Conservation (phyloP, 2,329 filamentous ascomycete genomes). For the Colletotrichum sp. region DNA sequence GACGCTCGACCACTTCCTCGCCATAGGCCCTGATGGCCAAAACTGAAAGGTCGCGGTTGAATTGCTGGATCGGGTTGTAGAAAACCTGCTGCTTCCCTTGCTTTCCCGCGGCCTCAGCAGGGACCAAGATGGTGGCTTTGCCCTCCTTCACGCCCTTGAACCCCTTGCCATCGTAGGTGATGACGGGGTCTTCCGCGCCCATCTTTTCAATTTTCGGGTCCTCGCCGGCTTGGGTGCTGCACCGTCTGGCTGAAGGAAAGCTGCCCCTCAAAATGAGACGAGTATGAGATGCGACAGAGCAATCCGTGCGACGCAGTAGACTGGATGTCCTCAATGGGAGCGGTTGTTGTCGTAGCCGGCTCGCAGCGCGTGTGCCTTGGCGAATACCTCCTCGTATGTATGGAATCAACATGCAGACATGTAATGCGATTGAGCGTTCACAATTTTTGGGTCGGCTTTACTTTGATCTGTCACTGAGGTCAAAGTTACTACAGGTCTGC, state of each 20-base stretch:
- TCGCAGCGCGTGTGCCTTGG: constrained; percentile 6
- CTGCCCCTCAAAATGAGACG: background rate
- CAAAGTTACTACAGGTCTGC: background rate
- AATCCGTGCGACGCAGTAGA: background rate
- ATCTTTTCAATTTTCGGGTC: constrained; percentile 22
- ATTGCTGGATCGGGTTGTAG: constrained; percentile 99
- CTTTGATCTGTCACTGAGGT: background rate
- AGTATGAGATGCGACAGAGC: background rate
- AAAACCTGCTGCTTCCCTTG: constrained; percentile 78
- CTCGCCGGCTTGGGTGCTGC: background rate
- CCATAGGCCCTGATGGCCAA: constrained; percentile 90
- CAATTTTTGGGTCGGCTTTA: background rate
- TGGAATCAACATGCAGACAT: constrained; percentile 9
- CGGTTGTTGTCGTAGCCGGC: background rate
- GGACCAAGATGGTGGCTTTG: constrained; percentile 61
- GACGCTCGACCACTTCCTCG: constrained; percentile 62
- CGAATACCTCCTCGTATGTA: background rate
- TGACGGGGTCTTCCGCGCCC: constrained; percentile 34
- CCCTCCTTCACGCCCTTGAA: constrained; percentile 61
- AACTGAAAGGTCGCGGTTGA: constrained; percentile 94
- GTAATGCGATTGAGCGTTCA: background rate
- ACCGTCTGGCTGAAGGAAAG: background rate
- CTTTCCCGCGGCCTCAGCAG: constrained; percentile 43
- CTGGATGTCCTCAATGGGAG: background rate
- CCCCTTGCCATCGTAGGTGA: constrained; percentile 49